A percentile compares a stretch with the other conserved stretches of the same genome.
phyloP scores from a whole-genome alignment of 805 yeast genomes.

The Spathaspora arborariae region DNA sequence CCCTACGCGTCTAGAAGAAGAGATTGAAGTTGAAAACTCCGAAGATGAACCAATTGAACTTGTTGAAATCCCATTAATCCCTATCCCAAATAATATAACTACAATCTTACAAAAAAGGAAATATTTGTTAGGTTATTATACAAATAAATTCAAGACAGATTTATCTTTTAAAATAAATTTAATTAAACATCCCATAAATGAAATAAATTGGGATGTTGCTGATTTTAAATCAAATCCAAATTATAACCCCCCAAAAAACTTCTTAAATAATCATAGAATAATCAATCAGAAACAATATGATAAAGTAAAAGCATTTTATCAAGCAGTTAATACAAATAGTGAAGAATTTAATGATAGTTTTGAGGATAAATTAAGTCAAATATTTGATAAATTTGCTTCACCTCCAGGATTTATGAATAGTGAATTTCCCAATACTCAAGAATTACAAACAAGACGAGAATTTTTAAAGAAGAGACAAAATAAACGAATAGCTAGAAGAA shows the following conservation, averaged over 20 bases:
- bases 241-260: constrained; percentile 4
- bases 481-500: constrained; percentile 25
- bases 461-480: constrained; percentile 19
- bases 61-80: background rate
- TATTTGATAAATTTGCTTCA: constrained; percentile 34
- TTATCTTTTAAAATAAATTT: constrained; percentile 21
- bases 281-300: constrained; percentile 5
- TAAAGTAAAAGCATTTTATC: constrained; percentile 1
- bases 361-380: constrained; percentile 21
- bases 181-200: constrained; percentile 32
- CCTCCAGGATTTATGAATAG: constrained; percentile 41
- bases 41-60: constrained; percentile 10
- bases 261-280: constrained; percentile 2
- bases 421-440: constrained; percentile 35
- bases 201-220: constrained; percentile 29
- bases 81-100: constrained; percentile 1
- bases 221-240: constrained; percentile 26
- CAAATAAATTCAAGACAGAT: constrained; percentile 17
- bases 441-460: constrained; percentile 17
- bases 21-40: constrained; percentile 16
- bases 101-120: constrained; percentile 8
- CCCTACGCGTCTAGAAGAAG: constrained; percentile 4
- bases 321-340: constrained; percentile 4
- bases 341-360: constrained; percentile 9
- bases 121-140: constrained; percentile 10